These are phyloP conservation scores for Herpetomonas tarakana DNA, from an alignment of 208 protist genomes.

Conservation along the genomic window DNA sequence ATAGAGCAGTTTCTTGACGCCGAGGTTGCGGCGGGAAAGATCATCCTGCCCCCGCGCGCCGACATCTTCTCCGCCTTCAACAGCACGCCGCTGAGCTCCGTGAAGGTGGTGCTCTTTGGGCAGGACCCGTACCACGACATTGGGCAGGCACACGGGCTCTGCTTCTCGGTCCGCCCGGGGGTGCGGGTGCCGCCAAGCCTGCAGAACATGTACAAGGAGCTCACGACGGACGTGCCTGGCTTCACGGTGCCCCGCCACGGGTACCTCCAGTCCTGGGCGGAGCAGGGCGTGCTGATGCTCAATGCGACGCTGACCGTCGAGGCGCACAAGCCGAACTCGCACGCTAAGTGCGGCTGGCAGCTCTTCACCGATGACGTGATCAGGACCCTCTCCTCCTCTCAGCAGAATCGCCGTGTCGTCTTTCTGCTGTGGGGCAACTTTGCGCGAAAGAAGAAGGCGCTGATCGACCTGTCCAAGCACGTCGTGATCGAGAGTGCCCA, in stretches of 20 bases:
- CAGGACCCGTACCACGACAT: constrained; percentile 96
- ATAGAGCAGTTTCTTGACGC: constrained; percentile 74
- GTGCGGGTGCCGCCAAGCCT: constrained; percentile 84
- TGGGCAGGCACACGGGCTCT: constrained; percentile 96
- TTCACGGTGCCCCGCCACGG: constrained; percentile 91
- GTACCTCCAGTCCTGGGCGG: constrained; percentile 93
- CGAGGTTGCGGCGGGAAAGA: constrained; percentile 29
- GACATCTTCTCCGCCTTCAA: constrained; percentile 93
- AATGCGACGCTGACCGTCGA: constrained; percentile 97
- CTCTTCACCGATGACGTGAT: constrained; percentile 96
- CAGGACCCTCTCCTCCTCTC: constrained; percentile 53
- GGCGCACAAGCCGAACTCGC: constrained; percentile 90
- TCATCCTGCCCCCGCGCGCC: constrained; percentile 74
- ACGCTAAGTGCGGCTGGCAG: constrained; percentile 93
- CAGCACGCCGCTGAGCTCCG: constrained; percentile 72
- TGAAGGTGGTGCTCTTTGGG: constrained; percentile 96
- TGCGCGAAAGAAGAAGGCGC: constrained; percentile 88
- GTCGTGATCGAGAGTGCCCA: constrained; percentile 85
- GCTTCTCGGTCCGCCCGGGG: constrained; percentile 94
- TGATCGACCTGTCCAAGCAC: constrained; percentile 89
- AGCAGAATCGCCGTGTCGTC: constrained; percentile 60
- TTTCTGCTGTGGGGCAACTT: constrained; percentile 96
- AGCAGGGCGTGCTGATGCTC: constrained; percentile 97
- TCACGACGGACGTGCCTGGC: constrained; percentile 72
- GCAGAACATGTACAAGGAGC: constrained; percentile 97